A percentile compares a stretch with the other conserved stretches of the same genome.
phyloP scores from a whole-genome alignment of 2,329 filamentous ascomycete genomes.

The Colletotrichum caudatum region DNA sequence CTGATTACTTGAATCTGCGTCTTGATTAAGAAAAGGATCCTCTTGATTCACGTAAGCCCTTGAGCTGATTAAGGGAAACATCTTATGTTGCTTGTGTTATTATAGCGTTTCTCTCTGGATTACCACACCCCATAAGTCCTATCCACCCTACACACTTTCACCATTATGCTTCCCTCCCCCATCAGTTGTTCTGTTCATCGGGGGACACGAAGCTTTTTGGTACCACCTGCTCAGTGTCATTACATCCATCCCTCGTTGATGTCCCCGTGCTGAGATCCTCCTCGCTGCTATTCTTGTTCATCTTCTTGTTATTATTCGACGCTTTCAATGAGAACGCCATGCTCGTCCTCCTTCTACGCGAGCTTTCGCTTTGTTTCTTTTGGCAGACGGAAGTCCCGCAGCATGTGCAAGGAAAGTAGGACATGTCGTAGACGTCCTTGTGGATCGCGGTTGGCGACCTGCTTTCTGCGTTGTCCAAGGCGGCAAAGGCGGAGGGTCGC shows the following conservation, averaged over 20 bases:
- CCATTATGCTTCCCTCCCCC: background rate
- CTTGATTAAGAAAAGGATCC: too few species aligned
- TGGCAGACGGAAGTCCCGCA: constrained; percentile 20
- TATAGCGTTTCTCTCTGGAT: too few species aligned
- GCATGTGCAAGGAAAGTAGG: constrained; percentile 20
- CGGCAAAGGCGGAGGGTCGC: constrained; percentile 15
- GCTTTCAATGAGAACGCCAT: background rate
- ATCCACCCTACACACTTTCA: too few species aligned
- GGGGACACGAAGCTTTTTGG: constrained; percentile 10
- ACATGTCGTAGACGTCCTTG: constrained; percentile 18
- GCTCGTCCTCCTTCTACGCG: constrained; percentile 11
- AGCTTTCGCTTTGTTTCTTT: constrained; percentile 13
- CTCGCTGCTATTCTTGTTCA: constrained; percentile 25
- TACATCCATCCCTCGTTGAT: constrained; percentile 9
- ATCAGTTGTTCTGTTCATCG: background rate
- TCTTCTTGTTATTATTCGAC: background rate
- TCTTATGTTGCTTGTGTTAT: too few species aligned
- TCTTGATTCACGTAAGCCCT: too few species aligned
- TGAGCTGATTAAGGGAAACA: too few species aligned
- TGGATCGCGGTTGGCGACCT: background rate
- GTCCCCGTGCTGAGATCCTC: constrained; percentile 24
- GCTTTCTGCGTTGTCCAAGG: background rate
- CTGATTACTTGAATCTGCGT: too few species aligned
- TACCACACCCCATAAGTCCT: too few species aligned
- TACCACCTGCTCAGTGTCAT: constrained; percentile 5